Evolutionary conservation across 805 yeast species (phyloP), one percentile per base, ranked within the genome.

Genomic region (Barnettozyma populi): DNA sequence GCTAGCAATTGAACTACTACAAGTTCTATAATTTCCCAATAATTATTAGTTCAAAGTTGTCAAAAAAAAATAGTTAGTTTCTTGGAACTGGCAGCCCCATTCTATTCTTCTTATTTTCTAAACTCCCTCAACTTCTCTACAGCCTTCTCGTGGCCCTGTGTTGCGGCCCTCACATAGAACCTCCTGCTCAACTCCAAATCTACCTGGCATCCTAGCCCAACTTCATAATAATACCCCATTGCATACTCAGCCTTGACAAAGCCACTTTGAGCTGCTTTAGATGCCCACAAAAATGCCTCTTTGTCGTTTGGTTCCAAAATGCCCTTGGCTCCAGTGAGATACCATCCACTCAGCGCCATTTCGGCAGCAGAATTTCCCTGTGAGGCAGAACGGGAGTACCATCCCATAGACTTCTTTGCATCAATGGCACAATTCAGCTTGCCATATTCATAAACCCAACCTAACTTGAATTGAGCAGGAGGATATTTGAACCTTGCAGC

Each of bases 341-440:
- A 79, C 90, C 92, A 85, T 42, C 90, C 90, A 50, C 85, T 78
- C 32, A 86, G 65, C 0, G 87, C 88, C 60, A 86, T 70, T 61
- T 85, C 84, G 3, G 87, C 82, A 57, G 82, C 78, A 0, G 83
- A 73, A 56, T 84, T 82, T 14, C 83, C 84, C 50, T 74, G 41
- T 37, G 52, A 53, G 2, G 90, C 88, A 4, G 87, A 83, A 46
- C 78, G 71, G 9, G 82, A 70, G 63, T 85, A 86, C 90, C 92
- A 86, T 13, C 84, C 84, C 43, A 86, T 73, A 8, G 86, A 78
- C 52, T 77, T 74, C 46, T 72, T 69, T 5, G 86, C 74, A 53
- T 80, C 80, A 1, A 78, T 69, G 2, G 68, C 60, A 45, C 80
- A 67, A 2, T 75, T 75, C 23, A 79, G 62, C 34, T 77, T 72